Conservation (phyloP, 441 rosid genomes). For the Euphorbia schlechtendalii region DNA sequence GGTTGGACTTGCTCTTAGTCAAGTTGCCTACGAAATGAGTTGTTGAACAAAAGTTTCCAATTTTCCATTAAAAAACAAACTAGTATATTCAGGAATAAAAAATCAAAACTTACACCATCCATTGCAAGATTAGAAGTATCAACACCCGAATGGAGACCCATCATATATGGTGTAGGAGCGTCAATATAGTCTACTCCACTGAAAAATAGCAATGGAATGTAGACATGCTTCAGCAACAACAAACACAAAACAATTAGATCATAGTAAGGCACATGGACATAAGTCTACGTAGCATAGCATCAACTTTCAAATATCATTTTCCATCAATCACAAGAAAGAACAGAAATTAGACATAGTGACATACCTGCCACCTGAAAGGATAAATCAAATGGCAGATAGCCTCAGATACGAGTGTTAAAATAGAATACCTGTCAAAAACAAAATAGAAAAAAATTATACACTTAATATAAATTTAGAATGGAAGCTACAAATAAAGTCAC, state of each 20-base stretch:
- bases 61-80: not conserved
- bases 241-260: conserved; percentile 51
- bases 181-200: conserved; percentile 99
- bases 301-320: conserved; percentile 16
- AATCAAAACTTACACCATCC: conserved; percentile 81
- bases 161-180: conserved; percentile 99
- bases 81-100: not conserved
- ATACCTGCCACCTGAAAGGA: conserved; percentile 99
- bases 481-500: not conserved
- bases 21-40: not conserved
- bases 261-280: conserved; percentile 17
- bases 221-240: conserved; percentile 91
- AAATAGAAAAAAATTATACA: conserved; percentile 5
- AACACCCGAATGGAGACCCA: conserved; percentile 98
- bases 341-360: conserved; percentile 11
- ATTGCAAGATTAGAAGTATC: conserved; percentile 79
- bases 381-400: conserved; percentile 95
- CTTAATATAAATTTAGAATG: not conserved
- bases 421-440: conserved; percentile 60
- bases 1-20: no score
- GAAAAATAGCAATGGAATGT: conserved; percentile 99
- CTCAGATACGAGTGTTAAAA: conserved; percentile 87
- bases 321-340: not conserved
- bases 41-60: not conserved
- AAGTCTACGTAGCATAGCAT: conserved; percentile 14